Base-by-base conservation (phyloP, 331 rosid genomes). In the Arachis monticola region DNA sequence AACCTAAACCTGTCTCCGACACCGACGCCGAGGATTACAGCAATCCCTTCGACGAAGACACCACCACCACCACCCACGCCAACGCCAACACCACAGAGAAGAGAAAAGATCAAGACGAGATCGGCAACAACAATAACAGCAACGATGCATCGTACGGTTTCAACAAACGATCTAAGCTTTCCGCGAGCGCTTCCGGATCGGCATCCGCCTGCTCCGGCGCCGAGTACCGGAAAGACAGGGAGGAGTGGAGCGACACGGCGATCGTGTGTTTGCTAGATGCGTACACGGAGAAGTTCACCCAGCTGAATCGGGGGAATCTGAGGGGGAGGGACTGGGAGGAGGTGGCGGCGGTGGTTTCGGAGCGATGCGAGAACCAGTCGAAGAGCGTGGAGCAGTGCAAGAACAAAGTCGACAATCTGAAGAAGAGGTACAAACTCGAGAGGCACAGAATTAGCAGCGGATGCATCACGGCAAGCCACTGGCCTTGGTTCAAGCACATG, bases 401-500 rank as follows among this genome's bases (percentile, higher is more conserved):
- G 93, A 92, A 95, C 66, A 95, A 90, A 79, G 97, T 95, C 3
- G 97, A 95, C 78, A 95, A 95, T 72, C 74, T 95, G 74, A 94
- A 94, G 87, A 92, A 94, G 86, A 77, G 99, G 84, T 94, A 94
- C 76, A 94, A 92, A 80, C 80, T 95, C 45, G 97, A 95, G 85
- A 80, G 92, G 71, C 97, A 95, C 10, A 88, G 97, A 82, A 92
- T 92, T 91, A 95, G 13, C 73, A 90, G 72, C 79, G 95, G 93
- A 11, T 85, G 93, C 77, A 72, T 88, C 38, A 86, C 97, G 6
- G 67, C 75, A 7, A 92, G 93, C 65, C 97, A 90, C 62, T 92
- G 99, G 99, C 99, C 96, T 72, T 95, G 99, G 99, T 95, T 87
- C 70, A 90, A 90, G 85, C 87, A 88, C 65, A 88, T 95, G 96